Evolutionary conservation across 177 flowering plant species (phyloP).

Genomic region (Vitis hybrid): DNA sequence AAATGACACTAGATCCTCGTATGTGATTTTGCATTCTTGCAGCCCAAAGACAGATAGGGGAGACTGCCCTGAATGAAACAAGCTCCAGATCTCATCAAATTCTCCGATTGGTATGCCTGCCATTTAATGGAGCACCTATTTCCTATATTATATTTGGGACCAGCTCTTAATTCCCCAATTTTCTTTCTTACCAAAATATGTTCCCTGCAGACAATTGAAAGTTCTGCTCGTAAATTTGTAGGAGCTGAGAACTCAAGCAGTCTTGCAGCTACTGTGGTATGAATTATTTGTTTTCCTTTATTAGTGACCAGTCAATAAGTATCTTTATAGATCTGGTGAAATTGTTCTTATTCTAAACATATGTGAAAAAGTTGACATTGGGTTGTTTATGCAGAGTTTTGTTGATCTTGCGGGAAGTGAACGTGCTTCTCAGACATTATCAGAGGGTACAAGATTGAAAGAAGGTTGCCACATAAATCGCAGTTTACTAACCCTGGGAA

Average conservation of each 20-base stretch:
- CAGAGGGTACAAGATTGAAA: constrained; percentile 83
- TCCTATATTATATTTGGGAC: not conserved
- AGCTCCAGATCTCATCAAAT: constrained; percentile 99
- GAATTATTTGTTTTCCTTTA: not conserved
- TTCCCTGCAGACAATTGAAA: constrained; percentile 76
- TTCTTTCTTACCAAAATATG: not conserved
- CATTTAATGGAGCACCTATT: not conserved
- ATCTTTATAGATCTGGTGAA: not conserved
- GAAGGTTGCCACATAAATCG: constrained; percentile 99
- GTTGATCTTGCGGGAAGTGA: constrained; percentile 99
- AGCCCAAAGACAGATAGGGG: constrained; percentile 93
- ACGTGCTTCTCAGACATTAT: constrained; percentile 86
- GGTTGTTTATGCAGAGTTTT: constrained; percentile 61
- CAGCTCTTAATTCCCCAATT: not conserved
- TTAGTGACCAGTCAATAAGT: not conserved
- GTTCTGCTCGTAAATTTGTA: constrained; percentile 59
- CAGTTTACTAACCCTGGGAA: constrained; percentile 89
- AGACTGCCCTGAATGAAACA: constrained; percentile 85
- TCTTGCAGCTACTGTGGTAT: constrained; percentile 86
- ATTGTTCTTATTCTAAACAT: not conserved
- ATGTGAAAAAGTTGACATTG: constrained; percentile 1
- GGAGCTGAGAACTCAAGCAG: constrained; percentile 59
- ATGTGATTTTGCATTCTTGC: constrained; percentile 26
- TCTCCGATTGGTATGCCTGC: constrained; percentile 68
- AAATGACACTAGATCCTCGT: not conserved